These are phyloP conservation scores for Bocquillonia castaneifolia DNA, from an alignment of 441 rosid species.

Conservation along the genomic window DNA sequence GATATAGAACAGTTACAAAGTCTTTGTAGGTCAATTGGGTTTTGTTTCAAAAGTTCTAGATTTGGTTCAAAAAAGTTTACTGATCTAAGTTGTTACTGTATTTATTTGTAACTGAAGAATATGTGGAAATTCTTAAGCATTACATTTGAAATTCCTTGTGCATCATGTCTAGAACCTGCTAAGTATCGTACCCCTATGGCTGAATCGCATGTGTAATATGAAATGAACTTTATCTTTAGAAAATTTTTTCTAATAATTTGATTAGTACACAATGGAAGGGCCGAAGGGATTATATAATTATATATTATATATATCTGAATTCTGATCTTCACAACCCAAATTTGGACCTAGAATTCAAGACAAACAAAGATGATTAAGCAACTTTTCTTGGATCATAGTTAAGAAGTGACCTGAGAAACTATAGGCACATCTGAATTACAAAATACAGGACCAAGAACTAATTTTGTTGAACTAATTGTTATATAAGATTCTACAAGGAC, in stretches of 20 bases:
- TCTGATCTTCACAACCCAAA: not conserved
- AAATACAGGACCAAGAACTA: not conserved
- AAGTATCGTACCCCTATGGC: not conserved
- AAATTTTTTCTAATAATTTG: not conserved
- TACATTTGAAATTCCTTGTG: not conserved
- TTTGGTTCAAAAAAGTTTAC: not conserved
- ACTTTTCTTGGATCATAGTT: not conserved
- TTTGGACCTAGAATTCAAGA: not conserved
- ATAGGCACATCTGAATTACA: not conserved
- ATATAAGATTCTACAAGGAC: not conserved
- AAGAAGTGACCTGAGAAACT: not conserved
- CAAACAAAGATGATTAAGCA: not conserved
- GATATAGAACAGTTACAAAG: not conserved
- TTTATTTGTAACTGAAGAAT: not conserved
- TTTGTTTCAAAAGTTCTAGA: not conserved
- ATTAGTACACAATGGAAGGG: not conserved
- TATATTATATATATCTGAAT: not conserved
- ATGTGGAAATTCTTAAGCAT: not conserved
- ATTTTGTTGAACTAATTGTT: not conserved
- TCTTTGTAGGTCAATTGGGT: not conserved
- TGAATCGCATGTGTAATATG: not conserved
- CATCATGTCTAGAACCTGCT: not conserved
- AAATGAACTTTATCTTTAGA: not conserved
- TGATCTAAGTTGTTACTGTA: not conserved
- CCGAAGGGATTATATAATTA: no score